These are phyloP conservation scores for Phytophthora citricola DNA, from an alignment of 352 stramenopile genomes.

Conservation along the genomic window DNA sequence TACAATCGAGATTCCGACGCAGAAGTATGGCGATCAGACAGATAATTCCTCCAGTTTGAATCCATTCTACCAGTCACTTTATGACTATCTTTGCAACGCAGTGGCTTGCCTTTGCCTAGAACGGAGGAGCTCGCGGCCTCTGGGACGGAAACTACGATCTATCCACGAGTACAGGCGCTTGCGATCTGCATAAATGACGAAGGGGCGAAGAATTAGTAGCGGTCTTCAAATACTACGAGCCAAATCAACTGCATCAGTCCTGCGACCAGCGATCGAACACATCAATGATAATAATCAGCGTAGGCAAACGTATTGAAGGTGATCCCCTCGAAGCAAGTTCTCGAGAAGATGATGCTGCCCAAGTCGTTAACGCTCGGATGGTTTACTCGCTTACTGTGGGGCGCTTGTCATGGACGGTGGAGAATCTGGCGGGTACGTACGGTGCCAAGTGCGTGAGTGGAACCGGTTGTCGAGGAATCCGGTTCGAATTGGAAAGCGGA, in stretches of 20 bases:
- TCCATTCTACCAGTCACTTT: background rate
- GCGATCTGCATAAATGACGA: slow-evolving; percentile 17
- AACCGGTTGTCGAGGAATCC: slow-evolving; percentile 1
- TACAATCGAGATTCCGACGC: slow-evolving; percentile 12
- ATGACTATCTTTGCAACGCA: background rate
- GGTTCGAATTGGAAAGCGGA: slow-evolving; percentile 1
- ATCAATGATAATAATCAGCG: no score
- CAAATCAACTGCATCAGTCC: no score
- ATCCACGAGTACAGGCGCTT: slow-evolving; percentile 23
- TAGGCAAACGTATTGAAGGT: no score
- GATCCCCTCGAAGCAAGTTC: no score
- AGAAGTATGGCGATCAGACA: slow-evolving; percentile 6
- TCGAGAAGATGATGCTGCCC: no score
- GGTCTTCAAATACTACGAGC: no score
- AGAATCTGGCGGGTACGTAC: background rate
- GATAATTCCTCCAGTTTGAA: slow-evolving; percentile 18
- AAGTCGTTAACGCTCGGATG: no score
- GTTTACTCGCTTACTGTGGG: no score
- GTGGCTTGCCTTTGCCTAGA: background rate
- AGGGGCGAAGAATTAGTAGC: no score
- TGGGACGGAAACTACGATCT: slow-evolving; percentile 1
- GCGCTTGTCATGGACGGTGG: background rate
- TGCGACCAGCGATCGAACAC: no score
- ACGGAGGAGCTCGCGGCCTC: background rate
- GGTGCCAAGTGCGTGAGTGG: background rate